Evolutionary conservation across 1,139 yeast genomes (phyloP), one percentile per base, ranked within the genome.

Genomic region (Eremothecium cymbalariae): DNA sequence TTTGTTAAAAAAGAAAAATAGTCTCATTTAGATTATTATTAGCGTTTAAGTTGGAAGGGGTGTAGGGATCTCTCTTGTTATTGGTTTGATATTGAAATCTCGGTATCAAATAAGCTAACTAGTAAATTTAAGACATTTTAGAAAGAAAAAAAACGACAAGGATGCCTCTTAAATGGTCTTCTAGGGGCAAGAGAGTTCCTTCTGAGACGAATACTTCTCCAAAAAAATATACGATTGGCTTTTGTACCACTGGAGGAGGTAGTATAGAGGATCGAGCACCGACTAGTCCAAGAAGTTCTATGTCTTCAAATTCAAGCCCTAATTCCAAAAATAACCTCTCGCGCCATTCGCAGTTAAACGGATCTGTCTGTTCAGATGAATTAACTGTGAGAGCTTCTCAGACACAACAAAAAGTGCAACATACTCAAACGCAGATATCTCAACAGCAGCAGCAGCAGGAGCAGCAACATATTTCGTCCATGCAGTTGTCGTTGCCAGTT

Each of bases 311-410:
- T 27, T 27, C 30, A 27, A 27, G 30, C 30, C 30, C 30, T 27
- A 27, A 14, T 9, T 27, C 30, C 12, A 27, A 15, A 14, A 17
- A 17, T 16, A 27, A 27, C 11, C n/a, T 27, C 11, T 27, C 21
- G 30, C 30, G 30, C 17, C 30, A 27, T 14, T 27, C 30, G 19
- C 19, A 27, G 12, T 27, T 82, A 64, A 82, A 81, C 74, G 81
- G 80, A 76, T 77, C 81, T 48, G 77, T 78, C 64, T 78, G 78
- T 78, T 85, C 86, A 77, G 94, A 86, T 69, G 95, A 85, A 72
- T 95, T 95, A 27, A 27, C 30, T 8, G n/a, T 17, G 21, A 27
- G 13, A 23, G 25, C 12, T 7, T 8, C 12, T 12, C 25, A 19
- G 21, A 8, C 9, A 19, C 9, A 7, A 9, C 21, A 19, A 9